Conservation (phyloP, 129 eudicot genomes). For the Erigeron canadensis region DNA sequence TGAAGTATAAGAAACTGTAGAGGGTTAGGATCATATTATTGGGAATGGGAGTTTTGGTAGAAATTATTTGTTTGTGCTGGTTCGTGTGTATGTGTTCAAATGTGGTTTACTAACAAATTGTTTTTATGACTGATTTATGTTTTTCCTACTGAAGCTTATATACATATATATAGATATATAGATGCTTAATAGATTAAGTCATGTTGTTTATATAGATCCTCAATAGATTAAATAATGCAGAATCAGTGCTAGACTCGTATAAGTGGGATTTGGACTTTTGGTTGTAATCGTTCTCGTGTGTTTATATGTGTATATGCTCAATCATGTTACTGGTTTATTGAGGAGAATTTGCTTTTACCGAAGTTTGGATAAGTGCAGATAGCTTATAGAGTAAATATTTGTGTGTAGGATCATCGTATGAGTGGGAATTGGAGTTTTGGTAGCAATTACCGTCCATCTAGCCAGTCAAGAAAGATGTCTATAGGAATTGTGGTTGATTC, state of each 20-base stretch:
- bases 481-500: slow-evolving; percentile 67
- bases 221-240: not conserved
- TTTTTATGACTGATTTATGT: not conserved
- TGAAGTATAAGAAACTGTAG: not conserved
- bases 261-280: not conserved
- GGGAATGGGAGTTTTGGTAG: slow-evolving; percentile 55
- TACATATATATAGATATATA: not conserved
- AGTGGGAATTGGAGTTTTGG: slow-evolving; percentile 56
- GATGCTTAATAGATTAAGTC: too few species aligned
- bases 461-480: slow-evolving; percentile 79
- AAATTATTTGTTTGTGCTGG: slow-evolving; percentile 24
- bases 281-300: not conserved
- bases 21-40: slow-evolving; percentile 46
- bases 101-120: slow-evolving; percentile 2
- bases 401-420: slow-evolving; percentile 49
- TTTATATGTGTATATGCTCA: slow-evolving; percentile 13
- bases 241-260: not conserved
- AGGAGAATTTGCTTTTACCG: not conserved
- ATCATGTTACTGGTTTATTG: slow-evolving; percentile 1
- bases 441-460: slow-evolving; percentile 47
- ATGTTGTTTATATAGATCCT: not conserved
- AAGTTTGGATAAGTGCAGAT: not conserved
- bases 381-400: not conserved
- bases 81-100: not conserved
- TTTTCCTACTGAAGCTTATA: too few species aligned